Percentiles rank a stretch among this genome's conserved stretches.
These are phyloP conservation scores for Coniochaeta ligniaria DNA, from an alignment of 2,329 filamentous ascomycete genomes.

Conservation along the genomic window DNA sequence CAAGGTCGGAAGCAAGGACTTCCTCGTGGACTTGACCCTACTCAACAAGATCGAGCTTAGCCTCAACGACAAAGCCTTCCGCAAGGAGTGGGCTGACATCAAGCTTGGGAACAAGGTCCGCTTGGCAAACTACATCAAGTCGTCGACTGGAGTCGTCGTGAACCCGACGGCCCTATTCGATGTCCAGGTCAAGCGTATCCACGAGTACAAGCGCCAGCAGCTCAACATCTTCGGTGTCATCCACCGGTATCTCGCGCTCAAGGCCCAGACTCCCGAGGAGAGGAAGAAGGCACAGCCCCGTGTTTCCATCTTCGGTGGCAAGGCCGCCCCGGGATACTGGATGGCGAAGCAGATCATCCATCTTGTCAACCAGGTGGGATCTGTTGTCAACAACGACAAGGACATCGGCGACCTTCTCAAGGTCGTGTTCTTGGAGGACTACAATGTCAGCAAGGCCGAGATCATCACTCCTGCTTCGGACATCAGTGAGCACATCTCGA, in stretches of 20 bases:
- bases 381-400: constrained; percentile 84
- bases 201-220: constrained; percentile 98
- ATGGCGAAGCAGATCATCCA: constrained; percentile 99
- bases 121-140: constrained; percentile 85
- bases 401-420: constrained; percentile 93
- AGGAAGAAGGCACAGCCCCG: constrained; percentile 80
- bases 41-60: constrained; percentile 81
- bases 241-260: constrained; percentile 84
- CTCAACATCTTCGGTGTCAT: constrained; percentile 99
- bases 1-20: constrained; percentile 76
- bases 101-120: constrained; percentile 94
- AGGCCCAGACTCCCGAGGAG: constrained; percentile 75
- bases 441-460: constrained; percentile 99
- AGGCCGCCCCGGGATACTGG: constrained; percentile 98
- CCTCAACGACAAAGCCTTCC: constrained; percentile 81
- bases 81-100: constrained; percentile 92
- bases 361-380: constrained; percentile 84
- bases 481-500: constrained; percentile 97
- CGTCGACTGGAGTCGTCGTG: constrained; percentile 69
- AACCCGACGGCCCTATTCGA: constrained; percentile 89
- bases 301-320: constrained; percentile 95
- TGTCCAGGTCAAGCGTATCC: constrained; percentile 97
- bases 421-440: constrained; percentile 95
- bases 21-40: constrained; percentile 82
- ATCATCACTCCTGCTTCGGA: constrained; percentile 93